Percentiles rank a stretch among this genome's conserved stretches.
phyloP scores from a whole-genome alignment of 257 asterid species.

The Rhazya stricta region DNA sequence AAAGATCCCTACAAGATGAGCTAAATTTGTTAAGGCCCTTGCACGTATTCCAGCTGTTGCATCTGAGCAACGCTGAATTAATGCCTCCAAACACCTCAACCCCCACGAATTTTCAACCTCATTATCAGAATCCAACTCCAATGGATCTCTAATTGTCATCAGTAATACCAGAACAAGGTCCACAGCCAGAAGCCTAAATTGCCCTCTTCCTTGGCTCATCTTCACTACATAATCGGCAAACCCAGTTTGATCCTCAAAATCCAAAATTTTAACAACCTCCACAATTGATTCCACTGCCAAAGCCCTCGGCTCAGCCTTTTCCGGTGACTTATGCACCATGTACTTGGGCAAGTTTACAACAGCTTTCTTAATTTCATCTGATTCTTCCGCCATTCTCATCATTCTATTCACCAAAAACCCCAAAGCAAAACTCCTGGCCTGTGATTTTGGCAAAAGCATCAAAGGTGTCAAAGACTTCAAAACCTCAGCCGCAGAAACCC shows the following conservation, averaged over 20 bases:
- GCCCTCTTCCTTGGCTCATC: constrained; percentile 82
- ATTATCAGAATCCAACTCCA: constrained; percentile 41
- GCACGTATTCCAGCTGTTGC: constrained; percentile 66
- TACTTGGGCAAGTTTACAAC: constrained; percentile 73
- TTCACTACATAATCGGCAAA: constrained; percentile 64
- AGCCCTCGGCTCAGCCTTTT: constrained; percentile 79
- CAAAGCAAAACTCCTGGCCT: constrained; percentile 53
- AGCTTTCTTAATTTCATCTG: constrained; percentile 46
- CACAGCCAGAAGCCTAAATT: constrained; percentile 74
- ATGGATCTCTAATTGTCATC: constrained; percentile 42
- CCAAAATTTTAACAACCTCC: constrained; percentile 64
- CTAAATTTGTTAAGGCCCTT: constrained; percentile 69
- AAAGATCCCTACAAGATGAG: constrained; percentile 56
- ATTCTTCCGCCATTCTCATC: constrained; percentile 46
- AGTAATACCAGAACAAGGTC: constrained; percentile 57
- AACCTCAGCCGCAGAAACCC: constrained; percentile 61
- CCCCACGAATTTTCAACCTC: constrained; percentile 50
- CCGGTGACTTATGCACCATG: constrained; percentile 71
- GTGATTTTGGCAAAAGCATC: constrained; percentile 52
- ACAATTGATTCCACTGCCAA: constrained; percentile 72
- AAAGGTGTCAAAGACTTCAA: constrained; percentile 62
- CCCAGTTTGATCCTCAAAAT: constrained; percentile 46
- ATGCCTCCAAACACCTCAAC: constrained; percentile 52
- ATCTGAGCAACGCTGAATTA: constrained; percentile 85
- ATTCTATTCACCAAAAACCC: constrained; percentile 60